These are phyloP conservation scores for Xylariaceae sp. DNA, from an alignment of 2,329 filamentous ascomycete species.

Conservation along the genomic window DNA sequence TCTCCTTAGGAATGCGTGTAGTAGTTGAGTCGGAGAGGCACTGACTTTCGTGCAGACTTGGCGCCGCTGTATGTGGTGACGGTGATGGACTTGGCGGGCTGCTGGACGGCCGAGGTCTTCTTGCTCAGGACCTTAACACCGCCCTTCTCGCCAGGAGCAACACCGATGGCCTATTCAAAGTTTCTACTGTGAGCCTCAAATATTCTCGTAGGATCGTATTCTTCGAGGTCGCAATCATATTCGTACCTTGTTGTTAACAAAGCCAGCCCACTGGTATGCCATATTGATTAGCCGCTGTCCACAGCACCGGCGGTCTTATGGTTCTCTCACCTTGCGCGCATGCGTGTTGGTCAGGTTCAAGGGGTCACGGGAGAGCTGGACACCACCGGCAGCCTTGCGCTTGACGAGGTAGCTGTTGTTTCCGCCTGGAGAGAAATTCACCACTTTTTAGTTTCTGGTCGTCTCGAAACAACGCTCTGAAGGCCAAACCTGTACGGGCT, in stretches of 20 bases:
- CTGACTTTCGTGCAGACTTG: conserved; percentile 76
- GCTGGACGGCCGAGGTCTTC: conserved; percentile 66
- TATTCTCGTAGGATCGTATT: conserved; percentile 1
- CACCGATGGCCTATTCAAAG: conserved; percentile 66
- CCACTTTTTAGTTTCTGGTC: conserved; percentile 20
- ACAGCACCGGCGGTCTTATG: neutral
- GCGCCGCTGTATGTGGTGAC: conserved; percentile 64
- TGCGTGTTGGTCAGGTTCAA: conserved; percentile 90
- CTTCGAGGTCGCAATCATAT: conserved; percentile 3
- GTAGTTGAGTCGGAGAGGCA: conserved; percentile 22
- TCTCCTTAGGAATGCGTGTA: neutral
- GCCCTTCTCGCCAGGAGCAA: conserved; percentile 69
- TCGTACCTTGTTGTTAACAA: conserved; percentile 85
- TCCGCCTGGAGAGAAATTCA: conserved; percentile 52
- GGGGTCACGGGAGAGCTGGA: conserved; percentile 89
- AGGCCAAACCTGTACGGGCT: neutral
- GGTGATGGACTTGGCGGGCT: conserved; percentile 63
- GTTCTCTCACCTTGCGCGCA: conserved; percentile 67
- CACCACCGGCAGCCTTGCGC: conserved; percentile 71
- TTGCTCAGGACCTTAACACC: conserved; percentile 79
- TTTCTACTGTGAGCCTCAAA: conserved; percentile 13
- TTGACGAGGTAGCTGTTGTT: conserved; percentile 91
- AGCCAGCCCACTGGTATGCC: conserved; percentile 69
- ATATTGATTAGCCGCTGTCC: conserved; percentile 33
- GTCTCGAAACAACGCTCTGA: neutral